phyloP scores from a whole-genome alignment of 805 yeast genomes.

The Metschnikowia proteae region DNA sequence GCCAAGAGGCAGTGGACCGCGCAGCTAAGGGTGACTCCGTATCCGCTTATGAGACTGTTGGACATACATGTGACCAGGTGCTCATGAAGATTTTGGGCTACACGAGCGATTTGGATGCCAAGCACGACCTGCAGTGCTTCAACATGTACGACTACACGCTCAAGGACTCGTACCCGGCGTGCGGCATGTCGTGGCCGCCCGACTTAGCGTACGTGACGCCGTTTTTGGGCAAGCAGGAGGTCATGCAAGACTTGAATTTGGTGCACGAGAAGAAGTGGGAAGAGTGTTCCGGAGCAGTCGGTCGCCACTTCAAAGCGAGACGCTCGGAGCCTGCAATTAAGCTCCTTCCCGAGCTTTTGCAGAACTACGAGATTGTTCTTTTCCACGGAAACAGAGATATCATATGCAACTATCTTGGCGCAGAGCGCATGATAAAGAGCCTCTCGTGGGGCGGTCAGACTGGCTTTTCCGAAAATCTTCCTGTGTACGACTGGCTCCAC shows the following conservation, averaged over 20 bases:
- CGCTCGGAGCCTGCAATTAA: constrained; percentile 58
- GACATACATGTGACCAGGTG: constrained; percentile 44
- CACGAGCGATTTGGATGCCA: constrained; percentile 26
- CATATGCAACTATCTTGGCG: constrained; percentile 80
- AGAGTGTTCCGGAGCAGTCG: constrained; percentile 72
- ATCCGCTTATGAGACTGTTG: constrained; percentile 7
- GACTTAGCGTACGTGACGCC: constrained; percentile 47
- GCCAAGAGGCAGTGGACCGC: constrained; percentile 49
- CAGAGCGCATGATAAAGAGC: constrained; percentile 58
- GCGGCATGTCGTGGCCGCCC: constrained; percentile 93
- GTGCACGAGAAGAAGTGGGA: constrained; percentile 52
- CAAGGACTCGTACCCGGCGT: constrained; percentile 71
- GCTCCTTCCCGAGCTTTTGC: constrained; percentile 63
- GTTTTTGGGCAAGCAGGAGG: constrained; percentile 47
- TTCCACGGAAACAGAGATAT: constrained; percentile 88
- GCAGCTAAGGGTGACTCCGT: constrained; percentile 21
- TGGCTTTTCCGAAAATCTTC: constrained; percentile 45
- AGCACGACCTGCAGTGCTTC: constrained; percentile 51
- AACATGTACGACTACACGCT: constrained; percentile 82
- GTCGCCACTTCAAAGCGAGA: constrained; percentile 46
- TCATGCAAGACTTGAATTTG: constrained; percentile 50
- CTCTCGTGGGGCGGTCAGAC: constrained; percentile 54
- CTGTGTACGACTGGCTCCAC: constrained; percentile 41
- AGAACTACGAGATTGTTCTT: constrained; percentile 57
- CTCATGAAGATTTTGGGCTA: constrained; percentile 34